Evolutionary conservation across 495 filamentous ascomycete genomes (phyloP).

Genomic region (Echria macrotheca): DNA sequence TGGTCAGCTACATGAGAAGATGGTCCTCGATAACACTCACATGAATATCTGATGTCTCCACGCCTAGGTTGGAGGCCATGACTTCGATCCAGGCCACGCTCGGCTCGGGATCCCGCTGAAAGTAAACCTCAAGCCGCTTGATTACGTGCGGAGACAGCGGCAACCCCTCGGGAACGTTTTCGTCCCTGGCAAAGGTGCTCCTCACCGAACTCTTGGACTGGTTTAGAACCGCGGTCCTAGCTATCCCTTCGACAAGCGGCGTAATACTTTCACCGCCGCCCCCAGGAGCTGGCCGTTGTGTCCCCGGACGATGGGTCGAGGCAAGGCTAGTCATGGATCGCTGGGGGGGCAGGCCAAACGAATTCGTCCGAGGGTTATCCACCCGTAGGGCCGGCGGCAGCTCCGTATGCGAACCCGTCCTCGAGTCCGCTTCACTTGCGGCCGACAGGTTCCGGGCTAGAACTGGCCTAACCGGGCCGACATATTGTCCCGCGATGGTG

Average conservation of each 20-base stretch:
- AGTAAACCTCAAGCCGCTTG: constrained; percentile 40
- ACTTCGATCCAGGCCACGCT: constrained; percentile 33
- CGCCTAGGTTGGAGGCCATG: constrained; percentile 37
- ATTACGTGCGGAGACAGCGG: constrained; percentile 33
- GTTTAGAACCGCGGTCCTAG: constrained; percentile 29
- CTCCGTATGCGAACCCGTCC: background rate
- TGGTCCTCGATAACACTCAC: constrained; percentile 6
- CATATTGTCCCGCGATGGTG: background rate
- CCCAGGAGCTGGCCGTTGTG: constrained; percentile 4
- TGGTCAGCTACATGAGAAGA: background rate
- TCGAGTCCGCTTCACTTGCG: constrained; percentile 3
- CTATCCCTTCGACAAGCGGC: constrained; percentile 13
- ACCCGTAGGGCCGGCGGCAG: background rate
- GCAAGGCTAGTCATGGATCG: constrained; percentile 7
- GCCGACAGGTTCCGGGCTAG: constrained; percentile 5
- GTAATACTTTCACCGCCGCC: background rate
- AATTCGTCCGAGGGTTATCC: background rate
- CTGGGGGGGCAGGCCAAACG: background rate
- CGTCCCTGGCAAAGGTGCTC: constrained; percentile 19
- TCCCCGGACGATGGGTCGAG: constrained; percentile 8
- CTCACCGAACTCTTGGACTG: constrained; percentile 25
- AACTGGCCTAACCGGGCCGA: background rate
- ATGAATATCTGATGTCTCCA: constrained; percentile 32
- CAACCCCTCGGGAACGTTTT: constrained; percentile 25
- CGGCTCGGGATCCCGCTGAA: constrained; percentile 33